phyloP scores from a whole-genome alignment of 169 alveolate species.

The Condylostoma magnum region DNA sequence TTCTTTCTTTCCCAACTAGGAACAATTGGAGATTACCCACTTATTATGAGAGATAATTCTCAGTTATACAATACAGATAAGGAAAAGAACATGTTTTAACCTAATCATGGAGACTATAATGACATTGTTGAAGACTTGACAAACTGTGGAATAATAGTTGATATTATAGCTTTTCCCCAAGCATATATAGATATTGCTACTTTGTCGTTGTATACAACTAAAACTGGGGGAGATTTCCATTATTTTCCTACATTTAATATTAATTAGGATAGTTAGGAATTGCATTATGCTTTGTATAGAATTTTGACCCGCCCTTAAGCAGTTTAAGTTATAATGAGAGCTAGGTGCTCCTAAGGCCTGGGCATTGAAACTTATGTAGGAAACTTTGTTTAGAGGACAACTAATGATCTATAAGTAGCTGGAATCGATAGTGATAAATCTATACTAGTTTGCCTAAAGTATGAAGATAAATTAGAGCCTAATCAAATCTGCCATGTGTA shows the following conservation, averaged over 20 bases:
- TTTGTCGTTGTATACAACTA: neutral
- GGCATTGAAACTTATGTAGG: slow-evolving; percentile 9
- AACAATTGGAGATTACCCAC: neutral
- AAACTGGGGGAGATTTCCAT: slow-evolving; percentile 19
- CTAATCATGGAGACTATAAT: neutral
- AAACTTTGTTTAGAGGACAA: neutral
- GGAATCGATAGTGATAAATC: neutral
- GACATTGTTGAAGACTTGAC: neutral
- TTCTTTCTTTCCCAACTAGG: neutral
- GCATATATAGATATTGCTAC: neutral
- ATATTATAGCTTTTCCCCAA: slow-evolving; percentile 2
- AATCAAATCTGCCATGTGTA: neutral
- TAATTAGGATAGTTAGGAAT: neutral
- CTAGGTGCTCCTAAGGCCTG: neutral
- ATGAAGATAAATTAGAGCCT: neutral
- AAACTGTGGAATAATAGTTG: neutral
- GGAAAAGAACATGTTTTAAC: neutral
- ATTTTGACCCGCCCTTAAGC: neutral
- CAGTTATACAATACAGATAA: neutral
- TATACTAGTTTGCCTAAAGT: neutral
- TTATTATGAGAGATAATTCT: neutral
- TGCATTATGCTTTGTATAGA: neutral
- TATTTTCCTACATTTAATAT: neutral
- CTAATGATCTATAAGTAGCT: slow-evolving; percentile 1
- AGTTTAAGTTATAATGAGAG: neutral